A percentile compares a stretch with the other conserved stretches of the same genome.
These are phyloP conservation scores for Pecoramyces ruminantium DNA, from an alignment of 192 early-diverging fungal genomes.

Conservation along the genomic window DNA sequence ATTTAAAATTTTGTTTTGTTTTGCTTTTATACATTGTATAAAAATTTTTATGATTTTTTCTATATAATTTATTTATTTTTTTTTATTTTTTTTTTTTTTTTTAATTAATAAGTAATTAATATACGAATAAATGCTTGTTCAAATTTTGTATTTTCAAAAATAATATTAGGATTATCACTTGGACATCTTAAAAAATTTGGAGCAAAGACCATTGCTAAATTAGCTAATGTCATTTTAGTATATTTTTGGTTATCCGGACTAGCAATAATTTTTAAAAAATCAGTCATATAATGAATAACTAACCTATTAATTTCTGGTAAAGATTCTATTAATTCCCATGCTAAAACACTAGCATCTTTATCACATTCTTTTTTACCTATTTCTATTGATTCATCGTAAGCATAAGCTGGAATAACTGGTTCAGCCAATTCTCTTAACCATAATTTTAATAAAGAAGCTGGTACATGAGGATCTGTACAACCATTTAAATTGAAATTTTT, in stretches of 20 bases:
- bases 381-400: slow-evolving; percentile 62
- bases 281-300: slow-evolving; percentile 57
- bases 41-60: no score
- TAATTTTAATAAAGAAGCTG: slow-evolving; percentile 73
- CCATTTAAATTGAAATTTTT: slow-evolving; percentile 49
- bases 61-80: not conserved
- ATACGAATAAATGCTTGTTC: not conserved
- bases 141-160: slow-evolving; percentile 26
- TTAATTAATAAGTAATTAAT: not conserved
- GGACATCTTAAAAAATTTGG: slow-evolving; percentile 83
- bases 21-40: no score
- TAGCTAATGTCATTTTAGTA: slow-evolving; percentile 78
- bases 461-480: slow-evolving; percentile 61
- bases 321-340: slow-evolving; percentile 22
- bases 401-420: slow-evolving; percentile 65
- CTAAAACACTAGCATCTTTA: slow-evolving; percentile 10
- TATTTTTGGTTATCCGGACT: slow-evolving; percentile 42
- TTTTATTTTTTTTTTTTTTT: not conserved
- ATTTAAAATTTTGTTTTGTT: no score
- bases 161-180: slow-evolving; percentile 30
- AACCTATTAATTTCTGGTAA: slow-evolving; percentile 43
- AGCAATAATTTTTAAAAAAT: slow-evolving; percentile 66
- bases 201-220: slow-evolving; percentile 90
- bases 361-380: slow-evolving; percentile 21
- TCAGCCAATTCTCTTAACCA: slow-evolving; percentile 89